Evolutionary conservation across 306 rosid genomes (phyloP).

Genomic region (Parietaria judaica): DNA sequence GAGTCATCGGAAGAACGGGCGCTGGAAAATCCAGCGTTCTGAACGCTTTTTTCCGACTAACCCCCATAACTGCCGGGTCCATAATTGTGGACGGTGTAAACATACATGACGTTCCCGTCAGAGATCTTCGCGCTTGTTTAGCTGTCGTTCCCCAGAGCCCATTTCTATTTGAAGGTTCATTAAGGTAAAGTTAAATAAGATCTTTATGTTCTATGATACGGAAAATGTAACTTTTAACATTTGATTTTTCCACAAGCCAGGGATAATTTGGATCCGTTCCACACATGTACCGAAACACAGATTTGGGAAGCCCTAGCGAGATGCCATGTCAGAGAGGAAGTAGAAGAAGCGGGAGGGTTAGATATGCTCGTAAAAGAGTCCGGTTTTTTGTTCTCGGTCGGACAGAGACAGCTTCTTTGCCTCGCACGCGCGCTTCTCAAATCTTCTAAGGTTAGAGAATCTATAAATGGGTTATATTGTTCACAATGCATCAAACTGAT

Average conservation of each 20-base stretch:
- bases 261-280: constrained; percentile 84
- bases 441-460: constrained; percentile 55
- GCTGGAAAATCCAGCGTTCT: constrained; percentile 97
- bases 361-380: constrained; percentile 58
- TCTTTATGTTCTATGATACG: too few species aligned
- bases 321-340: constrained; percentile 80
- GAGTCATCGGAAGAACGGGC: constrained; percentile 93
- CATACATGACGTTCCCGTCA: constrained; percentile 54
- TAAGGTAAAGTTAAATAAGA: constrained; percentile 43
- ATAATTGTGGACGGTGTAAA: constrained; percentile 66
- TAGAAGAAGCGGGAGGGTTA: constrained; percentile 74
- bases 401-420: constrained; percentile 94
- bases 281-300: constrained; percentile 42
- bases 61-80: constrained; percentile 57
- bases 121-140: constrained; percentile 75
- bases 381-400: constrained; percentile 78
- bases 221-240: too few species aligned
- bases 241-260: constrained; percentile 28
- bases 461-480: too few species aligned
- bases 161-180: constrained; percentile 78
- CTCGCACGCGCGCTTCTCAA: constrained; percentile 92
- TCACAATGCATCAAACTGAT: too few species aligned
- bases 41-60: constrained; percentile 84
- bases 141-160: constrained; percentile 97
- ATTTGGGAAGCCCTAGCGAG: constrained; percentile 78